phyloP scores from a whole-genome alignment of 441 rosid genomes.

The Eutrema salsugineum region DNA sequence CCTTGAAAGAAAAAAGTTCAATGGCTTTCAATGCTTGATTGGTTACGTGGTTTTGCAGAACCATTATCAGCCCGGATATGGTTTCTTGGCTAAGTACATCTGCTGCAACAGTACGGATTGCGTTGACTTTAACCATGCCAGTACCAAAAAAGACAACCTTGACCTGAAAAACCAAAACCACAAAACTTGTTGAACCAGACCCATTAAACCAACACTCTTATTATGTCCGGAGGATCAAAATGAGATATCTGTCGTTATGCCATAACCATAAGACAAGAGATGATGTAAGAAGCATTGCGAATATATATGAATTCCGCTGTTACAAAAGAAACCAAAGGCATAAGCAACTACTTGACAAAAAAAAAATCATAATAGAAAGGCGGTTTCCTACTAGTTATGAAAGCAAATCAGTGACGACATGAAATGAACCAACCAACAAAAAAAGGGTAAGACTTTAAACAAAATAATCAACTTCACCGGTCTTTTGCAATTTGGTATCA shows the following conservation, averaged over 20 bases:
- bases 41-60: slow-evolving; percentile 73
- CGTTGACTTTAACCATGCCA: slow-evolving; percentile 58
- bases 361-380: not conserved
- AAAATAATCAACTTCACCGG: not conserved
- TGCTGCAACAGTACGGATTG: slow-evolving; percentile 53
- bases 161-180: slow-evolving; percentile 43
- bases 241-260: not conserved
- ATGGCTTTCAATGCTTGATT: slow-evolving; percentile 74
- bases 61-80: slow-evolving; percentile 58
- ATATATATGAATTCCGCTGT: not conserved
- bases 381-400: not conserved
- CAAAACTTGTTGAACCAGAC: not conserved
- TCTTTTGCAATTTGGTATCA: not conserved
- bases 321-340: not conserved
- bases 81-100: slow-evolving; percentile 58
- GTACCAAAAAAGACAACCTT: slow-evolving; percentile 67
- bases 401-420: not conserved
- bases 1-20: slow-evolving; percentile 70
- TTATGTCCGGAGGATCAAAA: not conserved
- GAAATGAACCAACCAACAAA: not conserved
- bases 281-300: slow-evolving; percentile 4
- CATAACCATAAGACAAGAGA: slow-evolving; percentile 5
- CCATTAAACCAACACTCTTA: not conserved
- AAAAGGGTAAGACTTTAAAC: not conserved
- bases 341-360: not conserved